Conservation (phyloP, 805 yeast genomes). For the Hanseniaspora mollemarum region DNA sequence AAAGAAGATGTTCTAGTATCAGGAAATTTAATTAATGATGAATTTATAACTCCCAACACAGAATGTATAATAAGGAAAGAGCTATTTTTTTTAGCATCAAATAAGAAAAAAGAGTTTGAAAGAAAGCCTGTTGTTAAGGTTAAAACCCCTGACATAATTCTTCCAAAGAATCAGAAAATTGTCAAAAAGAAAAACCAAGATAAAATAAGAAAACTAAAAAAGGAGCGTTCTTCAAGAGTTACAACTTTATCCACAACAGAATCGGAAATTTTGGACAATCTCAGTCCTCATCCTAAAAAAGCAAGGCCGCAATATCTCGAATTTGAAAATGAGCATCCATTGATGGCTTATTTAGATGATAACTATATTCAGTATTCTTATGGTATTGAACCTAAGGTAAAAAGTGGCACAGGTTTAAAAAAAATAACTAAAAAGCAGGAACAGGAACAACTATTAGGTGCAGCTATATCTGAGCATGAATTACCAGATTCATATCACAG, state of each 20-base stretch:
- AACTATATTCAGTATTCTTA: background rate
- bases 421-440: too few species aligned
- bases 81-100: background rate
- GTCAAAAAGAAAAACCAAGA: background rate
- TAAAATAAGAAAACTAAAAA: background rate
- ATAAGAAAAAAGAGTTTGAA: constrained; percentile 11
- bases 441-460: too few species aligned
- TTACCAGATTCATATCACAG: too few species aligned
- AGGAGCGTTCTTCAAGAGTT: background rate
- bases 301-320: background rate
- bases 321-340: background rate
- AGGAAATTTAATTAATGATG: constrained; percentile 18
- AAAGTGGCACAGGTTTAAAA: too few species aligned
- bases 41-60: background rate
- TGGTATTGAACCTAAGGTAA: background rate
- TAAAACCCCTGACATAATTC: background rate
- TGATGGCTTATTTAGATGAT: constrained; percentile 1
- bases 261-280: background rate
- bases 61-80: background rate
- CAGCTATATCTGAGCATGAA: too few species aligned
- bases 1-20: background rate
- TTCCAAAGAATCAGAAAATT: background rate
- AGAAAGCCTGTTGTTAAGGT: constrained; percentile 18
- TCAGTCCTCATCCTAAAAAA: background rate
- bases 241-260: background rate